A percentile compares a stretch with the other conserved stretches of the same genome.
phyloP scores from a whole-genome alignment of 73 alveolate genomes.

The Stentor coeruleus region DNA sequence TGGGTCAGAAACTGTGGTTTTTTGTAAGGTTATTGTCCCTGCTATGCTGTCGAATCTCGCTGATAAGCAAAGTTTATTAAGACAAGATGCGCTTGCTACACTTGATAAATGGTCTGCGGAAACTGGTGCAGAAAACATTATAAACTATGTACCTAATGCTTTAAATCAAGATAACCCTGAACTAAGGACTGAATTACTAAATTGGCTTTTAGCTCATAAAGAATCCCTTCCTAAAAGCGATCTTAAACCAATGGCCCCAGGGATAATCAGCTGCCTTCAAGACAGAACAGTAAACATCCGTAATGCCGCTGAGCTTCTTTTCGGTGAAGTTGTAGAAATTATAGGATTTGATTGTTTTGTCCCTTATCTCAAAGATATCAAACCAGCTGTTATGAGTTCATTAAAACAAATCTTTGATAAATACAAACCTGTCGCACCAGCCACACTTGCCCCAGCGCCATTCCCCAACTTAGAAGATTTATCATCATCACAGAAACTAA shows the following conservation, averaged over 20 bases:
- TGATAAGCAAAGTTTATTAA: conserved; percentile 73
- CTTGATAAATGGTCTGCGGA: conserved; percentile 67
- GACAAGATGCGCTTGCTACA: conserved; percentile 68
- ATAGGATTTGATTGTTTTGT: conserved; percentile 38
- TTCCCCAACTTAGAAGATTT: conserved; percentile 1
- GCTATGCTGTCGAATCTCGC: conserved; percentile 67
- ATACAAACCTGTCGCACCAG: conserved; percentile 12
- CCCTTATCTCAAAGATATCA: conserved; percentile 48
- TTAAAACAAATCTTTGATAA: conserved; percentile 22
- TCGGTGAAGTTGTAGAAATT: conserved; percentile 49
- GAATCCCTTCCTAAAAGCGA: conserved; percentile 58
- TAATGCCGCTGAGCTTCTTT: conserved; percentile 63
- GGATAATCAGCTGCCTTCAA: conserved; percentile 60
- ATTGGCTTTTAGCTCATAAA: conserved; percentile 66
- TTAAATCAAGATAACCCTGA: conserved; percentile 74
- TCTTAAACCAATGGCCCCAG: conserved; percentile 40
- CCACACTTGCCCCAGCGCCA: conserved; percentile 13
- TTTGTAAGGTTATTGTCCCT: conserved; percentile 60
- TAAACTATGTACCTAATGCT: conserved; percentile 41
- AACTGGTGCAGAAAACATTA: conserved; percentile 69
- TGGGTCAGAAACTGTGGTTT: conserved; percentile 66
- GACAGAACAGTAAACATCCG: conserved; percentile 79
- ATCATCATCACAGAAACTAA: conserved; percentile 20
- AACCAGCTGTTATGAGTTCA: conserved; percentile 62
- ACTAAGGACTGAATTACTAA: conserved; percentile 62